These are phyloP conservation scores for Pichia californica DNA, from an alignment of 805 yeast species.

Conservation along the genomic window DNA sequence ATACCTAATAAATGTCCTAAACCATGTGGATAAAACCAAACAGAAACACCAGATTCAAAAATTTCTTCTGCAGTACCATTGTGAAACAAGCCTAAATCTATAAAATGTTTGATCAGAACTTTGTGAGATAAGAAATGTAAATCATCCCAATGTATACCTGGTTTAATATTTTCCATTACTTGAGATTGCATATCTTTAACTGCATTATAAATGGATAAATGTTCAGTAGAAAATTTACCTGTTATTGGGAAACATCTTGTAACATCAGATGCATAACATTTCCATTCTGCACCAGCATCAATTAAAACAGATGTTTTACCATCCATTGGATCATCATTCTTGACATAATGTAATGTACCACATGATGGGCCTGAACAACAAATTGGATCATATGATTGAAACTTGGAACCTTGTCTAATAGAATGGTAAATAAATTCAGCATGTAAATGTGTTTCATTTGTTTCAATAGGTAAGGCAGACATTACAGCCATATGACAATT, in stretches of 20 bases:
- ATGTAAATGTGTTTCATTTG: constrained; percentile 84
- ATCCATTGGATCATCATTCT: constrained; percentile 60
- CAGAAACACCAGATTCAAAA: constrained; percentile 61
- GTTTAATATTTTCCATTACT: constrained; percentile 66
- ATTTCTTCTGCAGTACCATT: constrained; percentile 53
- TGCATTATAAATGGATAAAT: constrained; percentile 69
- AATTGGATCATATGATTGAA: constrained; percentile 88
- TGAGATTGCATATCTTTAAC: constrained; percentile 78
- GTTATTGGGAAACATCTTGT: constrained; percentile 91
- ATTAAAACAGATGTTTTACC: constrained; percentile 65
- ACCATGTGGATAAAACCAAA: constrained; percentile 90
- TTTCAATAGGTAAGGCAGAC: constrained; percentile 86
- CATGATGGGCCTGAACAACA: constrained; percentile 92
- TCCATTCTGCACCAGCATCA: constrained; percentile 98
- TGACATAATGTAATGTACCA: constrained; percentile 84
- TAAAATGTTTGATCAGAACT: constrained; percentile 63
- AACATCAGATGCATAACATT: constrained; percentile 85
- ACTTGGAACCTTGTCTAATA: constrained; percentile 86
- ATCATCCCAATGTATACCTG: constrained; percentile 83
- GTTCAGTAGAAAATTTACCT: constrained; percentile 88
- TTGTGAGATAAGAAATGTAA: constrained; percentile 76
- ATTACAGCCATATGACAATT: constrained; percentile 86
- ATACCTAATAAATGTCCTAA: constrained; percentile 89
- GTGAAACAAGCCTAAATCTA: constrained; percentile 70
- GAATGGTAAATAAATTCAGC: constrained; percentile 95